Evolutionary conservation across 176 grass and related monocot genomes (phyloP), one percentile per base, ranked within the genome.

Genomic region (Guadua angustifolia): DNA sequence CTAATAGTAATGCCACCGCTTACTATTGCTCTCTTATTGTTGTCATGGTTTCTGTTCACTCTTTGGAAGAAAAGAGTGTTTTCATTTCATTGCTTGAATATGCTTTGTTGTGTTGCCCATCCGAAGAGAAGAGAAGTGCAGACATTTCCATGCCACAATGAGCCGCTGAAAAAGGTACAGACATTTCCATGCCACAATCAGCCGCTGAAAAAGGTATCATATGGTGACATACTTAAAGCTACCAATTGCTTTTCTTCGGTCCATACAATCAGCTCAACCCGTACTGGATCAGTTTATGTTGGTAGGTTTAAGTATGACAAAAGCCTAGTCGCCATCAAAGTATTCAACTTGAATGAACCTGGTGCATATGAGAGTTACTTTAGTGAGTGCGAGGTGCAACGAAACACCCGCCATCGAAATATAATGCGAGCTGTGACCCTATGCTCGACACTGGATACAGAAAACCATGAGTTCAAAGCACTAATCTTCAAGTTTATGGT

Each of bases 341-440:
- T 73, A 15, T 73, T 73, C 40, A 40, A 88, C 26, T 71, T 88
- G 1, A 14, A 78, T 0, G 62, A 78, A 22, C 6, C 9, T 22
- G 86, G 86, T n/a, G 71, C 68, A 5, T 44, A 40, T 13, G 32
- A n/a, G 16, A 88, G 86, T 36, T 88, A 83, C 14, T 14, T 61
- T 6, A 39, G 26, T 2, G 80, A 83, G 52, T 88, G 86, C 15
- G 64, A 78, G 24, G 86, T 74, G 44, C 58, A 83, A 7, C 52
- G 86, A 78, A 88, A 73, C 51, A 83, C 82, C 36, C 59, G 62
- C 2, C 86, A 88, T 69, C 70, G 52, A 26, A 88, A 83, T 43
- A 50, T 88, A 56, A 36, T 88, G 11, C 73, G 79, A 52, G 68
- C 82, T 5, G 21, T 79, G 7, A 88, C 80, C 1, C 0, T 63